phyloP scores from a whole-genome alignment of 148 eudicot species.

The Amaranthus hypochondriacus region DNA sequence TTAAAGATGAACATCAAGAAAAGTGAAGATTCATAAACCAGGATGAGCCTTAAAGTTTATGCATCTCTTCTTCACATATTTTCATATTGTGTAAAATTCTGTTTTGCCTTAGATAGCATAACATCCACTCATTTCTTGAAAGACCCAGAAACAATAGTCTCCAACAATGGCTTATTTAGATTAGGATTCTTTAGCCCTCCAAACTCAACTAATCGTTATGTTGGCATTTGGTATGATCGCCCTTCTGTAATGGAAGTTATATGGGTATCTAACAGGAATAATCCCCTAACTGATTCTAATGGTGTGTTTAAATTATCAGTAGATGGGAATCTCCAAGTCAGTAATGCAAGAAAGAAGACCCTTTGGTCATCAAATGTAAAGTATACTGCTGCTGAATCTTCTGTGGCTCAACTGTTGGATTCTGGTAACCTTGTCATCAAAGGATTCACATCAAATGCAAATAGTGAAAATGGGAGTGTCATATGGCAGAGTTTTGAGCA shows the following conservation, averaged over 20 bases:
- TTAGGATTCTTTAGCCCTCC: conserved; percentile 32
- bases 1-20: background rate
- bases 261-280: conserved; percentile 34
- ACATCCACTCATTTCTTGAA: conserved; percentile 19
- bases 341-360: conserved; percentile 22
- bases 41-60: background rate
- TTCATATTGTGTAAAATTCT: conserved; percentile 2
- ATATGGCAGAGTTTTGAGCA: conserved; percentile 68
- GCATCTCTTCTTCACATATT: background rate
- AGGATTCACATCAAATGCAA: background rate
- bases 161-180: conserved; percentile 16
- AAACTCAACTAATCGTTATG: conserved; percentile 15
- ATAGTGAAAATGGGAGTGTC: conserved; percentile 2
- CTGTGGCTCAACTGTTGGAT: conserved; percentile 40
- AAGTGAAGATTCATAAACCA: background rate
- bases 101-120: conserved; percentile 17
- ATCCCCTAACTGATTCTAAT: conserved; percentile 19
- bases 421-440: conserved; percentile 48
- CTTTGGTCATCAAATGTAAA: conserved; percentile 43
- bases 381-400: conserved; percentile 1
- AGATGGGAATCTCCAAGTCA: conserved; percentile 29
- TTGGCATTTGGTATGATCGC: conserved; percentile 34
- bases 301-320: conserved; percentile 15
- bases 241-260: conserved; percentile 19
- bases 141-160: conserved; percentile 23